phyloP scores from a whole-genome alignment of 2,329 filamentous ascomycete genomes.

The Xylaria multiplex region DNA sequence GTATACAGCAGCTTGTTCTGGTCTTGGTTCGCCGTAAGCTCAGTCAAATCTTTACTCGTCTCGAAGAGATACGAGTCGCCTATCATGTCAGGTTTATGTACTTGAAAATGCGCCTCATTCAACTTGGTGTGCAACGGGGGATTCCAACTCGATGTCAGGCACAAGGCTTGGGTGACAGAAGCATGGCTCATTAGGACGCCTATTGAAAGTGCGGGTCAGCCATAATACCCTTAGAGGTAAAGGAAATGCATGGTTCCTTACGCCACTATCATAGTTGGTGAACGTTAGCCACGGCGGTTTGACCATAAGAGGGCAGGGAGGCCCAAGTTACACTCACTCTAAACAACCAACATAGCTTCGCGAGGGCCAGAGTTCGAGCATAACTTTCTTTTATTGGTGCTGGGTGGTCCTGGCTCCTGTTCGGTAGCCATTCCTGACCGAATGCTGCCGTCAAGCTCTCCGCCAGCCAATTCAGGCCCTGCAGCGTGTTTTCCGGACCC shows the following conservation, averaged over 20 bases:
- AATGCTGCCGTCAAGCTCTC: not conserved
- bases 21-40: no score
- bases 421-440: not conserved
- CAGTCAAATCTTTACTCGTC: no score
- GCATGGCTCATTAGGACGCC: not conserved
- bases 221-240: no score
- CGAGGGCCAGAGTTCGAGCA: not conserved
- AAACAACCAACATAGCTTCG: not conserved
- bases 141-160: no score
- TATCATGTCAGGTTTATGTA: not conserved
- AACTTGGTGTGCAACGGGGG: no score
- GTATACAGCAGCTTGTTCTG: not conserved
- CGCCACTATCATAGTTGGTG: slow-evolving; percentile 14
- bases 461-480: no score
- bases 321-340: slow-evolving; percentile 19
- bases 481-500: no score
- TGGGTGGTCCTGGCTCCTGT: no score
- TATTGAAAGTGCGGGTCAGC: not conserved
- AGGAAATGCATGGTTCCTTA: slow-evolving; percentile 1
- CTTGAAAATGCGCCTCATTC: not conserved
- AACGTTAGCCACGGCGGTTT: slow-evolving; percentile 2
- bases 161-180: no score
- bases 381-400: not conserved
- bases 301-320: not conserved
- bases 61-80: not conserved